phyloP scores from a whole-genome alignment of 768 basidiomycete species.

The Pisolithus albus region DNA sequence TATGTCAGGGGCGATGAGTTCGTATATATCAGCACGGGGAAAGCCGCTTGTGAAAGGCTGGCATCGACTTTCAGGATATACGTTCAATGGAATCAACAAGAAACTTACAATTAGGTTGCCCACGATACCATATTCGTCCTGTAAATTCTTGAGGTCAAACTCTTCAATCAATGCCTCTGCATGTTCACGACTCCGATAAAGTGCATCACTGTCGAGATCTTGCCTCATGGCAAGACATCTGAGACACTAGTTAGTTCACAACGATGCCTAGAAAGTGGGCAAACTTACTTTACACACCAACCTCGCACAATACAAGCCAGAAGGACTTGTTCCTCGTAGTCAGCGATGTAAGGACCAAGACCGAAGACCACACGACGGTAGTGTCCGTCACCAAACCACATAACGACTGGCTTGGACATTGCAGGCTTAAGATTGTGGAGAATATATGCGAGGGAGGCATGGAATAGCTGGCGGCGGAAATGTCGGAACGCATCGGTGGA shows the following conservation, averaged over 20 bases:
- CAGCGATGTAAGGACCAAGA: constrained; percentile 32
- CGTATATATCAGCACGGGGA: constrained; percentile 19
- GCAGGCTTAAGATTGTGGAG: constrained; percentile 16
- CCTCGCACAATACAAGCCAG: constrained; percentile 26
- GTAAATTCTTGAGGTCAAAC: constrained; percentile 11
- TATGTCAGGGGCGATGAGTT: too few relatives aligned
- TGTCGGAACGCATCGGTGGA: constrained; percentile 16
- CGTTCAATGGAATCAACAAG: neutral
- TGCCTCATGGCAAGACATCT: neutral
- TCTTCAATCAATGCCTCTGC: too few relatives aligned
- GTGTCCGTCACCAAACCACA: constrained; percentile 24
- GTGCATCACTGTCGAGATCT: neutral
- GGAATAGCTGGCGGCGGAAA: constrained; percentile 28
- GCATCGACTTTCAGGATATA: neutral
- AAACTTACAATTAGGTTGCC: constrained; percentile 19
- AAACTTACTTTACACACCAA: constrained; percentile 25
- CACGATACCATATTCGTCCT: constrained; percentile 23
- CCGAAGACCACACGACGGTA: constrained; percentile 23
- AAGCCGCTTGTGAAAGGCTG: constrained; percentile 31
- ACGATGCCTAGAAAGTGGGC: neutral
- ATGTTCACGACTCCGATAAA: neutral
- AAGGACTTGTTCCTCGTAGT: constrained; percentile 33
- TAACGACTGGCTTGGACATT: constrained; percentile 24
- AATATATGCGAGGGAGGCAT: constrained; percentile 16
- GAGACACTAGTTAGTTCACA: neutral